phyloP scores from a whole-genome alignment of 2,329 filamentous ascomycete genomes.

The Colletotrichum tofieldiae region DNA sequence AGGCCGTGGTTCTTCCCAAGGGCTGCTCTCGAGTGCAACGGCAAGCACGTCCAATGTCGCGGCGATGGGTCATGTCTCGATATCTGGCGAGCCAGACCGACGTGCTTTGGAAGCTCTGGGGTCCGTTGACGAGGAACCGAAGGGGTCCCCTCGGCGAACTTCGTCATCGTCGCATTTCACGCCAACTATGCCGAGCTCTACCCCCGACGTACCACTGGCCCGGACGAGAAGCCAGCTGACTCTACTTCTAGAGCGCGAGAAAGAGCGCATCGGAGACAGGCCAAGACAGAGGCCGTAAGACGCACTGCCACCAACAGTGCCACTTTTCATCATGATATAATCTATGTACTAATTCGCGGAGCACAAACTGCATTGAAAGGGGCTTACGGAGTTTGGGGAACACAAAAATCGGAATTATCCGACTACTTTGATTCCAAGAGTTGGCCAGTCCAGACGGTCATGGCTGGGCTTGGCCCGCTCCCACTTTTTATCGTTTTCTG shows the following conservation, averaged over 20 bases:
- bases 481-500: conserved; percentile 3
- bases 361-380: conserved; percentile 36
- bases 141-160: conserved; percentile 41
- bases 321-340: conserved; percentile 30
- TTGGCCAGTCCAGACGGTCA: conserved; percentile 2
- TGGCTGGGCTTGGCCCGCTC: not conserved
- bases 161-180: conserved; percentile 58
- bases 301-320: not conserved
- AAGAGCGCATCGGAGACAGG: conserved; percentile 46
- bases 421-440: conserved; percentile 18
- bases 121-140: conserved; percentile 14
- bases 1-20: conserved; percentile 49
- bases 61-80: conserved; percentile 39
- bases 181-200: conserved; percentile 65
- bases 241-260: conserved; percentile 70
- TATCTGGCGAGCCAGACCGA: conserved; percentile 36
- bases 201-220: conserved; percentile 65
- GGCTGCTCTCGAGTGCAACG: conserved; percentile 49
- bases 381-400: conserved; percentile 40
- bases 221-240: conserved; percentile 74
- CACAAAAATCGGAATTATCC: conserved; percentile 17
- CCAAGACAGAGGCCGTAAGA: conserved; percentile 30
- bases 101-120: conserved; percentile 47
- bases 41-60: conserved; percentile 39
- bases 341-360: conserved; percentile 41